A percentile compares a stretch with the other conserved stretches of the same genome.
Conservation (phyloP, 495 filamentous ascomycete genomes). For the Echria macrotheca region DNA sequence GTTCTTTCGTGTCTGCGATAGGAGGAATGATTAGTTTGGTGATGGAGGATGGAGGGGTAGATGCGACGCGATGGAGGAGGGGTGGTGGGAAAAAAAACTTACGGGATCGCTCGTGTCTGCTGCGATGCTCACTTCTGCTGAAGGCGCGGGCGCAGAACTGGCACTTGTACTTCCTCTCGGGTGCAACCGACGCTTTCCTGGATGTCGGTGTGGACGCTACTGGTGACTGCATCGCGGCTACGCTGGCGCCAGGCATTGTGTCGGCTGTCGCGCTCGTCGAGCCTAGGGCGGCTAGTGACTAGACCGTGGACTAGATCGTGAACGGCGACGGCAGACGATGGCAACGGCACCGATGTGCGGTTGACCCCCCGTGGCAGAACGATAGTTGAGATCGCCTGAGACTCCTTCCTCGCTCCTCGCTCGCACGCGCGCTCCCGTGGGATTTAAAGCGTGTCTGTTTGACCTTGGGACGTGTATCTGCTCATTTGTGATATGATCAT, state of each 20-base stretch:
- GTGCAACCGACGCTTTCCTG: slow-evolving; percentile 53
- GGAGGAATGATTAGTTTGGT: slow-evolving; percentile 8
- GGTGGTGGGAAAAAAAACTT: slow-evolving; percentile 45
- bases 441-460: slow-evolving; percentile 57
- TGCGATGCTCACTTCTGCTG: slow-evolving; percentile 93
- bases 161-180: slow-evolving; percentile 98
- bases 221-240: slow-evolving; percentile 51
- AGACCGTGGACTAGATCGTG: too few relatives aligned
- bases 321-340: slow-evolving; percentile 32
- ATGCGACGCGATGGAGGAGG: not conserved
- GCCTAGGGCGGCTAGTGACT: too few relatives aligned
- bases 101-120: slow-evolving; percentile 96
- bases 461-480: slow-evolving; percentile 43
- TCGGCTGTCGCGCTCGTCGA: slow-evolving; percentile 39
- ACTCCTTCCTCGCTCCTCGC: slow-evolving; percentile 27
- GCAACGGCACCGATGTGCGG: slow-evolving; percentile 25
- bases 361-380: slow-evolving; percentile 41
- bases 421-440: slow-evolving; percentile 49
- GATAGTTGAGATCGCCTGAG: slow-evolving; percentile 49
- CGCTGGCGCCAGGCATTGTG: slow-evolving; percentile 62
- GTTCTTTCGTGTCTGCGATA: slow-evolving; percentile 87
- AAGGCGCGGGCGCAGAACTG: slow-evolving; percentile 98
- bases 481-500: slow-evolving; percentile 58
- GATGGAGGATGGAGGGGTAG: not conserved
- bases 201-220: slow-evolving; percentile 56